Evolutionary conservation across 768 basidiomycete species (phyloP).

Genomic region (Amanita jacksonii): DNA sequence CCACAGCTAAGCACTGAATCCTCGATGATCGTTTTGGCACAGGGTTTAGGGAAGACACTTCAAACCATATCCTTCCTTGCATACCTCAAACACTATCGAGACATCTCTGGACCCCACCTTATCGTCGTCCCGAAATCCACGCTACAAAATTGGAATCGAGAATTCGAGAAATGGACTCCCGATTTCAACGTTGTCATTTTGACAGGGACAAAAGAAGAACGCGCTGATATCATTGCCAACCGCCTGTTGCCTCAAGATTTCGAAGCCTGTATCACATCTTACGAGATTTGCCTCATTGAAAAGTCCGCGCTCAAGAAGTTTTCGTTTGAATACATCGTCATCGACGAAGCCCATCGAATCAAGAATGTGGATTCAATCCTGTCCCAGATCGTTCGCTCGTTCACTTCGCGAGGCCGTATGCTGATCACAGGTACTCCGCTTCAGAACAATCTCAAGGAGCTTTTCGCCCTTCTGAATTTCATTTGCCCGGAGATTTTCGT

Average conservation of each 20-base stretch:
- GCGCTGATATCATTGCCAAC: constrained; percentile 68
- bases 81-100: constrained; percentile 81
- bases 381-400: constrained; percentile 87
- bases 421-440: constrained; percentile 96
- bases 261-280: constrained; percentile 91
- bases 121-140: constrained; percentile 99
- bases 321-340: constrained; percentile 94
- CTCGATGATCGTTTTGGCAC: constrained; percentile 5
- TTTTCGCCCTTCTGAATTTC: constrained; percentile 89
- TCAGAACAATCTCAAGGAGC: constrained; percentile 94
- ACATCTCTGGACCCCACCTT: constrained; percentile 76
- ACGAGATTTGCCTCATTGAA: constrained; percentile 96
- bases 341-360: constrained; percentile 98
- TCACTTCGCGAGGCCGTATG: constrained; percentile 79
- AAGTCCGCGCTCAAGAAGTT: constrained; percentile 89
- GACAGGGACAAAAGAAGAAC: constrained; percentile 85
- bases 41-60: constrained; percentile 97
- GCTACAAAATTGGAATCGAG: constrained; percentile 92
- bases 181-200: constrained; percentile 77
- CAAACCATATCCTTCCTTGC: constrained; percentile 97
- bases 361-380: constrained; percentile 98
- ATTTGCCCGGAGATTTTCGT: constrained; percentile 96
- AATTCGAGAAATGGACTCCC: constrained; percentile 87
- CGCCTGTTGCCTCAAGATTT: constrained; percentile 82
- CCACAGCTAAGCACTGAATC: background rate